A percentile compares a stretch with the other conserved stretches of the same genome.
Evolutionary conservation across 202 grass and related monocot species (phyloP).

Genomic region (Schoenoplectus triqueter): DNA sequence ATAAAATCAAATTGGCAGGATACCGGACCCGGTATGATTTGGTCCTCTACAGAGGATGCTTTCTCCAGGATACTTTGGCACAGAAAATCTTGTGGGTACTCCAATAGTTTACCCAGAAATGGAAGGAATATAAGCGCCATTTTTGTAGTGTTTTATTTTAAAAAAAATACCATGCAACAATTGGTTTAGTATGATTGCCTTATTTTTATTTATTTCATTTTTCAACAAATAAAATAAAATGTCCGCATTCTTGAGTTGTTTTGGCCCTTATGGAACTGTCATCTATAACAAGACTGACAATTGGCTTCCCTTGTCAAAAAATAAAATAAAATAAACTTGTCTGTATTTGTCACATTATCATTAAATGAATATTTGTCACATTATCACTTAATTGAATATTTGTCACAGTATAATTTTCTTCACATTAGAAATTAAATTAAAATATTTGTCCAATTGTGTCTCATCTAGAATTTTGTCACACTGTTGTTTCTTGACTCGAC

Average conservation of each 20-base stretch:
- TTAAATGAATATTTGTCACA: not conserved
- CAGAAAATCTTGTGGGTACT: not conserved
- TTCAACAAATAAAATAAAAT: too few species aligned
- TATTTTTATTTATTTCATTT: too few species aligned
- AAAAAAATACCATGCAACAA: too few species aligned
- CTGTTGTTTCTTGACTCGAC: too few species aligned
- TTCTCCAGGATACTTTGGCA: not conserved
- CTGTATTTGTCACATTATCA: not conserved
- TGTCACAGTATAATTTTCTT: too few species aligned
- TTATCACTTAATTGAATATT: too few species aligned
- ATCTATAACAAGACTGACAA: not conserved
- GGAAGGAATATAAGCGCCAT: too few species aligned
- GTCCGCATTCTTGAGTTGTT: not conserved
- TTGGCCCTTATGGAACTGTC: not conserved
- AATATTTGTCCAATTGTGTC: too few species aligned
- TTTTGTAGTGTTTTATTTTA: too few species aligned
- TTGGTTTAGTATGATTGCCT: too few species aligned
- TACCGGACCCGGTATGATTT: constrained; percentile 35
- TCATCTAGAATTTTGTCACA: too few species aligned
- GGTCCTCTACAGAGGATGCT: not conserved
- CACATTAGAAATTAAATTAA: too few species aligned
- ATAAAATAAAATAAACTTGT: not conserved
- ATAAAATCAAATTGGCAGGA: constrained; percentile 19
- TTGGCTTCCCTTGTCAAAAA: not conserved
- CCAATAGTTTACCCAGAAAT: not conserved